Base-by-base conservation (phyloP, 2,329 filamentous ascomycete genomes). In the Nemania serpens region DNA sequence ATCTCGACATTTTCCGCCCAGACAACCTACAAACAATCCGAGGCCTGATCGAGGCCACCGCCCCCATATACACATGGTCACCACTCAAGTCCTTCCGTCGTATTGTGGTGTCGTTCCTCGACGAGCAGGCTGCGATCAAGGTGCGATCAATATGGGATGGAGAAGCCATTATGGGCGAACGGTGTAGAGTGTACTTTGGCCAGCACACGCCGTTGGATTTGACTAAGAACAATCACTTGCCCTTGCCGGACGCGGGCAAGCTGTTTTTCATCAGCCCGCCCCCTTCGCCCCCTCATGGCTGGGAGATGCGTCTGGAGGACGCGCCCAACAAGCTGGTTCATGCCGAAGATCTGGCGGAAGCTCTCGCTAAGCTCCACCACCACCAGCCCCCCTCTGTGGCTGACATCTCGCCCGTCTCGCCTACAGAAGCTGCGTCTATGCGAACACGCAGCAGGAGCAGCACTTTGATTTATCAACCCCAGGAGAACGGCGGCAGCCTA, bases 11-110 rank as follows among this genome's bases (percentile, higher is more conserved):
- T 78, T 95, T 94, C 82, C 81, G 85, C 60, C 81, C 89, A 17
- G 83, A 88, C 64, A 92, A 91, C 76, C 82, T 94, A 61, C 84
- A 89, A 69, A 86, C 84, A 62, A 90, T 94, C 70, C 88, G 87
- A 73, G 82, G 87, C 56, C 85, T 91, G 61, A 88, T 95, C 74
- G 79, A 84, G 70, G 76, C 84, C 51, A 86, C 88, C n/a, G 89
- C 89, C 2, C 82, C 86, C 52, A 86, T 94, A 66, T 88, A 91
- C 77, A 87, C 88, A 61, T 95, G 91, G 83, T 86, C 89, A 11
- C 91, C 91, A 0, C 84, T 95, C 64, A 91, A 91, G 75, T 93
- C 89, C 6, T 92, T 95, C 82, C 86, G 88, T 66, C 88, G 91
- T 74, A 92, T 95, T 71, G 82, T 94, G 68, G 86, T 91, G 63